Evolutionary conservation across 495 filamentous ascomycete genomes (phyloP).

Genomic region (Podospora bellae-mahoneyi): DNA sequence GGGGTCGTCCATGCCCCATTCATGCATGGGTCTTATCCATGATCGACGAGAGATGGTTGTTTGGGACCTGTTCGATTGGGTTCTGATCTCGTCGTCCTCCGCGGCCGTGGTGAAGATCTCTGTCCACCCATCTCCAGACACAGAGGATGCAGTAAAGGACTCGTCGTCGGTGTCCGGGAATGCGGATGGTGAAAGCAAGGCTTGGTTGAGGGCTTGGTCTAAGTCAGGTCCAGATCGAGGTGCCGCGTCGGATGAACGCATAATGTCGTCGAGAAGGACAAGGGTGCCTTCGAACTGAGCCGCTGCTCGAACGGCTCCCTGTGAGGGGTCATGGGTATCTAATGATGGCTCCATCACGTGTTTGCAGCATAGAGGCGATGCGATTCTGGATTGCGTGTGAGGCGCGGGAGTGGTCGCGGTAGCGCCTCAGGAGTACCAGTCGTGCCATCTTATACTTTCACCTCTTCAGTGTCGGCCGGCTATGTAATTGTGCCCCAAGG

Average conservation of each 20-base stretch:
- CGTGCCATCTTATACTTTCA: background rate
- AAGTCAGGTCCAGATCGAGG: background rate
- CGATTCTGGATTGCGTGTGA: background rate
- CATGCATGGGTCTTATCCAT: background rate
- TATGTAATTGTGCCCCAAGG: background rate
- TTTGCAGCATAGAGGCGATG: background rate
- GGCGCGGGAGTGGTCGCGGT: background rate
- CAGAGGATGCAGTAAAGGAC: background rate
- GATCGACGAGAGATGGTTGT: conserved; percentile 2
- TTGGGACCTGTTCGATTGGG: background rate
- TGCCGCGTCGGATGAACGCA: background rate
- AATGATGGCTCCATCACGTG: background rate
- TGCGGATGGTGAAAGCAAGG: background rate
- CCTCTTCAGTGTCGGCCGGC: background rate
- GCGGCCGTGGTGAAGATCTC: background rate
- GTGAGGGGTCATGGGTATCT: background rate
- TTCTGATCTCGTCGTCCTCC: background rate
- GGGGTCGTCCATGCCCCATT: background rate
- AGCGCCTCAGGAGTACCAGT: background rate
- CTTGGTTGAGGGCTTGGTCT: background rate
- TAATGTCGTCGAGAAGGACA: background rate
- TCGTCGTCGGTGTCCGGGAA: background rate
- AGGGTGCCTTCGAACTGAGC: background rate
- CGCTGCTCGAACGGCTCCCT: background rate
- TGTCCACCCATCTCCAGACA: background rate